These are phyloP conservation scores for Rubroboletus satanas DNA, from an alignment of 768 basidiomycete genomes.

Conservation along the genomic window DNA sequence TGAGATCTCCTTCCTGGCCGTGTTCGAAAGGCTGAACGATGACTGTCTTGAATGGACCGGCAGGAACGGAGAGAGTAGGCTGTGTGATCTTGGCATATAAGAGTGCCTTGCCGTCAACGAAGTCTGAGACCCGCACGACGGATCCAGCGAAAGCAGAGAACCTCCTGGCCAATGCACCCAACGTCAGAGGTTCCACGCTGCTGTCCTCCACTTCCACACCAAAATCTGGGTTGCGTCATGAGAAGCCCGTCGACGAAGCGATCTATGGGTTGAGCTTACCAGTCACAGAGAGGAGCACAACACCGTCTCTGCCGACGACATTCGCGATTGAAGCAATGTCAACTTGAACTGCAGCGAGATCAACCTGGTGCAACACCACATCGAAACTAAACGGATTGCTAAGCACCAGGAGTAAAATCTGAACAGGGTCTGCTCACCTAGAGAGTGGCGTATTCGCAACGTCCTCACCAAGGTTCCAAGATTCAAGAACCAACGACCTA, in stretches of 20 bases:
- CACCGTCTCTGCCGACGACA: slow-evolving; percentile 21
- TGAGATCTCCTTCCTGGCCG: slow-evolving; percentile 24
- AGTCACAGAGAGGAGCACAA: slow-evolving; percentile 21
- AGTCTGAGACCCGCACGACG: slow-evolving; percentile 9
- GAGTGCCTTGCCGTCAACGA: slow-evolving; percentile 9
- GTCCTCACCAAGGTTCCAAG: slow-evolving; percentile 15
- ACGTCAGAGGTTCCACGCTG: slow-evolving; percentile 12
- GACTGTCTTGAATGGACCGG: slow-evolving; percentile 23
- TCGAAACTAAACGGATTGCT: slow-evolving; percentile 10
- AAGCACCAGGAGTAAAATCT: not conserved
- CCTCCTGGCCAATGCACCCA: slow-evolving; percentile 7
- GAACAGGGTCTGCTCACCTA: slow-evolving; percentile 4
- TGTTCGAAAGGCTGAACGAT: slow-evolving; percentile 26
- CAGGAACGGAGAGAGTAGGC: slow-evolving; percentile 12
- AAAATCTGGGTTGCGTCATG: slow-evolving; percentile 12
- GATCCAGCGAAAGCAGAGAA: slow-evolving; percentile 13
- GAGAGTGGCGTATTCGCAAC: not conserved
- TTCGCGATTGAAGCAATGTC: slow-evolving; percentile 24
- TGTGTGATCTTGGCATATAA: slow-evolving; percentile 14
- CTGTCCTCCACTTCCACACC: slow-evolving; percentile 13
- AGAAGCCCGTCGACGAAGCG: not conserved
- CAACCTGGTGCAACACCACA: slow-evolving; percentile 20
- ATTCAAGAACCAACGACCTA: slow-evolving; percentile 19
- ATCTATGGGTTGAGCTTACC: slow-evolving; percentile 8
- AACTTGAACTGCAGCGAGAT: slow-evolving; percentile 18